These are phyloP conservation scores for Penicillium sp. DNA, from an alignment of 2,329 filamentous ascomycete species.

Conservation along the genomic window DNA sequence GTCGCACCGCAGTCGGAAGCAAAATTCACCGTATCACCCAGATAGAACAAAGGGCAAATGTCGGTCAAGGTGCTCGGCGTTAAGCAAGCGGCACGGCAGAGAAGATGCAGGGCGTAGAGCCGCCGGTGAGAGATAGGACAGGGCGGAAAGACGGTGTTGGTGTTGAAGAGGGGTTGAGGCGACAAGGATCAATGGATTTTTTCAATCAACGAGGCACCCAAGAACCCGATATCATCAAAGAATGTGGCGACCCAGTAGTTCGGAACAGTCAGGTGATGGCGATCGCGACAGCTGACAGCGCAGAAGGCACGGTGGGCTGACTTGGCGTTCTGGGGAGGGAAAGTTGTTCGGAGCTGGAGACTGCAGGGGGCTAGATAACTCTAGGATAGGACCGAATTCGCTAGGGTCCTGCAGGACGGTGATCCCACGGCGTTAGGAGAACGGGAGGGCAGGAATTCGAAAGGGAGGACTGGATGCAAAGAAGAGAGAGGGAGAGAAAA, in stretches of 20 bases:
- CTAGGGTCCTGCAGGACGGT: slow-evolving; percentile 23
- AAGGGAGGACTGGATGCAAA: background rate
- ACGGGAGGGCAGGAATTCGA: background rate
- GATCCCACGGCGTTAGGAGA: slow-evolving; percentile 16
- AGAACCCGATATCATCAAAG: slow-evolving; percentile 13
- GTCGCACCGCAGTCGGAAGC: slow-evolving; percentile 34
- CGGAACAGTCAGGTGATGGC: slow-evolving; percentile 24
- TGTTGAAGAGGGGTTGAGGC: background rate
- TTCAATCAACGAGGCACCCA: background rate
- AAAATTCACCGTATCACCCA: slow-evolving; percentile 34
- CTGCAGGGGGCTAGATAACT: slow-evolving; percentile 5
- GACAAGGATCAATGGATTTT: background rate
- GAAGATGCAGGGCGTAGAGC: slow-evolving; percentile 24
- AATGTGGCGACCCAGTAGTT: slow-evolving; percentile 20
- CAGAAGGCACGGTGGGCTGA: slow-evolving; percentile 12
- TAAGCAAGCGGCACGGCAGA: slow-evolving; percentile 20
- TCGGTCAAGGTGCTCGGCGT: slow-evolving; percentile 32
- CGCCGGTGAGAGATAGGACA: slow-evolving; percentile 9
- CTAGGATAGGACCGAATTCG: slow-evolving; percentile 15
- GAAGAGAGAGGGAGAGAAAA: background rate
- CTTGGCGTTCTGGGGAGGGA: slow-evolving; percentile 6
- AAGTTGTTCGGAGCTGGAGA: background rate
- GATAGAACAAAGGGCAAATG: slow-evolving; percentile 30
- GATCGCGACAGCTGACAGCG: slow-evolving; percentile 24
- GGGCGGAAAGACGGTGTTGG: background rate